A percentile compares a stretch with the other conserved stretches of the same genome.
Evolutionary conservation across 2,329 filamentous ascomycete species (phyloP).

Genomic region (Penicillium sp.): DNA sequence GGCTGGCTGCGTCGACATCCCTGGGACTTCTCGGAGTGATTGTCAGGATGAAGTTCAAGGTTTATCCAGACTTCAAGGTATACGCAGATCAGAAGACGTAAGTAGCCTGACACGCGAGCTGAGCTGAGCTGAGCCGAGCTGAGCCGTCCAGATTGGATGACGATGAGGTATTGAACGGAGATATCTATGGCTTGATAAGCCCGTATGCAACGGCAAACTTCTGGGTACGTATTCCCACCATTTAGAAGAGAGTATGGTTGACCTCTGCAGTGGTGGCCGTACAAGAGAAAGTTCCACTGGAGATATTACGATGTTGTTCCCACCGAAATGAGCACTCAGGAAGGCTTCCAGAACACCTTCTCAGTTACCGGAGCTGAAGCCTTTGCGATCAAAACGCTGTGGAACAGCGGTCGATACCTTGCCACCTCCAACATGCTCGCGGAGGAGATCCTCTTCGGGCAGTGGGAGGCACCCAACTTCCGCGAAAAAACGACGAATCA

Average conservation of each 20-base stretch:
- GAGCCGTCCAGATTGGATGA: slow-evolving; percentile 14
- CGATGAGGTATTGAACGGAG: slow-evolving; percentile 18
- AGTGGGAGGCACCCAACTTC: slow-evolving; percentile 21
- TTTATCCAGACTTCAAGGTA: slow-evolving; percentile 21
- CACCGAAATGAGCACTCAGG: slow-evolving; percentile 11
- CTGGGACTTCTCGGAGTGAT: slow-evolving; percentile 18
- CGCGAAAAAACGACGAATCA: slow-evolving; percentile 21
- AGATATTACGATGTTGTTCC: slow-evolving; percentile 21
- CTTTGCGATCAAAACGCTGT: slow-evolving; percentile 16
- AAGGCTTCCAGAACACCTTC: slow-evolving; percentile 23
- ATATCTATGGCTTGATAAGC: slow-evolving; percentile 19
- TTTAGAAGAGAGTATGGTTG: neutral
- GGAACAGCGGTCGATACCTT: slow-evolving; percentile 16
- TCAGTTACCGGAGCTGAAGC: slow-evolving; percentile 18
- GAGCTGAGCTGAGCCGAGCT: neutral
- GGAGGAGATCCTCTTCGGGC: slow-evolving; percentile 19
- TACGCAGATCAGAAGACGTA: slow-evolving; percentile 23
- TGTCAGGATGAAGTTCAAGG: slow-evolving; percentile 21
- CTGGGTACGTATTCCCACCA: slow-evolving; percentile 6
- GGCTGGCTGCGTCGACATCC: slow-evolving; percentile 22
- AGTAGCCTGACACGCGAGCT: neutral
- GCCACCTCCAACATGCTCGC: slow-evolving; percentile 21
- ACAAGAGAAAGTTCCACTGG: slow-evolving; percentile 23
- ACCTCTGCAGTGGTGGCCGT: slow-evolving; percentile 18
- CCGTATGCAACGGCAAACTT: slow-evolving; percentile 21